A percentile compares a stretch with the other conserved stretches of the same genome.
These are phyloP conservation scores for Melanomma pulvis-pyrius DNA, from an alignment of 495 filamentous ascomycete species.

Conservation along the genomic window DNA sequence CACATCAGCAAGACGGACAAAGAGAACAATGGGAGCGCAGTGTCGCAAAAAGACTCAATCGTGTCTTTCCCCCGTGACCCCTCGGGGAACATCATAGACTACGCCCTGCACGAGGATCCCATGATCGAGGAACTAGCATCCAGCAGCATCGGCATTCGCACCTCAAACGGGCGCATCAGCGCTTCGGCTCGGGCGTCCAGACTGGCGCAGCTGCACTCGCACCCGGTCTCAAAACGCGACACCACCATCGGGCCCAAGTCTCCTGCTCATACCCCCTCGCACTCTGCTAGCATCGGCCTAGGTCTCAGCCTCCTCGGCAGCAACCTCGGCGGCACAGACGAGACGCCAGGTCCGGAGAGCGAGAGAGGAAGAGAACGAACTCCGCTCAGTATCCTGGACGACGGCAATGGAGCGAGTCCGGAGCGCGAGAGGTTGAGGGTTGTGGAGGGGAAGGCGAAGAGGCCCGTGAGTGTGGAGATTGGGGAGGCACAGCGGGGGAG, in stretches of 20 bases:
- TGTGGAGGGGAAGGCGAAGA: conserved; percentile 19
- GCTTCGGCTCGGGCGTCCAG: neutral
- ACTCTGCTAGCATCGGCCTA: neutral
- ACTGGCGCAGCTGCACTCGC: neutral
- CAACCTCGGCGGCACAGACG: neutral
- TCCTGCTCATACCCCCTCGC: neutral
- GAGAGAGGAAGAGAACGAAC: conserved; percentile 5
- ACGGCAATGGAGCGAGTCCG: conserved; percentile 3
- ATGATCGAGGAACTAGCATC: conserved; percentile 17
- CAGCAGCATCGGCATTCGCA: conserved; percentile 4
- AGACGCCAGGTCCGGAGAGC: neutral
- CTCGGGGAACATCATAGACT: conserved; percentile 19
- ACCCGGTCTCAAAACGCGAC: neutral
- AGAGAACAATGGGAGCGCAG: neutral
- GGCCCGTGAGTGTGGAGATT: conserved; percentile 20
- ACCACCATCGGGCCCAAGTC: conserved; percentile 2
- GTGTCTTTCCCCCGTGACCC: conserved; percentile 2
- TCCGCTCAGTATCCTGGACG: conserved; percentile 13
- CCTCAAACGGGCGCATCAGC: conserved; percentile 9
- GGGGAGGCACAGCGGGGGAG: neutral
- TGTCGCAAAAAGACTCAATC: neutral
- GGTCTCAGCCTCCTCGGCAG: neutral
- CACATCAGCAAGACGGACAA: neutral
- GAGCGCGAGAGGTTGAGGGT: conserved; percentile 10
- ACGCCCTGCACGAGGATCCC: conserved; percentile 18